Evolutionary conservation across 495 filamentous ascomycete species (phyloP), one percentile per base, ranked within the genome.

Genomic region (Neurospora sp.): DNA sequence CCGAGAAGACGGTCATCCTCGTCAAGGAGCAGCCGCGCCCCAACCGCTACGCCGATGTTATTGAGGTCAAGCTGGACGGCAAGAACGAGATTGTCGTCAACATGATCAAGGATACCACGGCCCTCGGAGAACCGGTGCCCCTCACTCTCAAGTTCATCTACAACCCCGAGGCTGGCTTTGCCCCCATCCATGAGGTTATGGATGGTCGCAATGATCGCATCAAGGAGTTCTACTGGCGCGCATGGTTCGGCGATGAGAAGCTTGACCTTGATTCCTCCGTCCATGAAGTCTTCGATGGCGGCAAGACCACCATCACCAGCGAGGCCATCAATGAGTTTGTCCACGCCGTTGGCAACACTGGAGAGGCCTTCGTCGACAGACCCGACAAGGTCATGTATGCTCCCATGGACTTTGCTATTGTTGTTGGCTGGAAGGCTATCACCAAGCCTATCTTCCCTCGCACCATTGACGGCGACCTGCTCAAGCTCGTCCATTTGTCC

Each of bases 401-500:
- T 27, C 96, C 96, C 48, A 99, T 99, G 96, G 96, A 99, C 81
- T 99, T 98, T 75, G 96, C 96, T 72, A 98, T 99, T 73, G 96
- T 99, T 37, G 93, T 97, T 20, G 96, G 96, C 73, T 99, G 96
- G 96, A 97, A 99, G 82, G 96, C 96, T 48, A 98, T 99, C 80
- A 98, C 92, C 31, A 98, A 97, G 85, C 95, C 96, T 0, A 98
- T 98, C 80, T 98, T 99, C 87, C 96, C 96, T 73, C 89, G 92
- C 72, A 91, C 88, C 73, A 97, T 98, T 74, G 95, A 99, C 76
- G 96, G 96, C 59, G 96, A 99, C 80, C 86, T 99, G 46, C 86
- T 99, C 61, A 96, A 93, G 82, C 89, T 99, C 59, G 94, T 99
- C 18, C 96, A 99, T 84, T 82, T 99, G 53, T 97, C 94, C 48